Base-by-base conservation (phyloP, 2,329 filamentous ascomycete species). In the Atkinsonella texensis region DNA sequence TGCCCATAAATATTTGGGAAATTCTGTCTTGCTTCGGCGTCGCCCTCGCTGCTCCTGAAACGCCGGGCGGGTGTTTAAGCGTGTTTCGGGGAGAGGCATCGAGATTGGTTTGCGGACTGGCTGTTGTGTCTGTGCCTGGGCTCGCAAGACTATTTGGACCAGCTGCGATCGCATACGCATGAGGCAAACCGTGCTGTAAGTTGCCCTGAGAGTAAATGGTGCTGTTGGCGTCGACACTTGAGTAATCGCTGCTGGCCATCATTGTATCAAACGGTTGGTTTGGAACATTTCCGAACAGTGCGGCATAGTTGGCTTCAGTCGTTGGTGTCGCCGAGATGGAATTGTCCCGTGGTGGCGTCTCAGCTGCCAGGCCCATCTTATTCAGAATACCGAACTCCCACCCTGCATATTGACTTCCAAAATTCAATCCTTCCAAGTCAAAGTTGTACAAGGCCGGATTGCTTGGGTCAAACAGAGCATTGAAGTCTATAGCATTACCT, bases 391-490 rank as follows among this genome's bases (percentile, higher is more conserved):
- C 87, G 65, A 97, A 96, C 67, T 97, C 93, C 66, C 95, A 77
- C 17, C 90, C 91, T 54, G 90, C 91, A 63, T 97, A 98, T 57
- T 95, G 89, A 64, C 93, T 97, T 52, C 89, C 90, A 66, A 97
- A 98, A 52, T 71, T 70, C 65, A 96, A 79, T 53, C 89, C 89
- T 51, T 94, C 89, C 11, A 96, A 80, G 65, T 97, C 90, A 66
- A 97, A 95, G 65, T 96, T 96, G 77, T 94, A 96, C 51, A 95
- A 71, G 0, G 89, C 87, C 3, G 90, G 89, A 64, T 97, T 93
- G 63, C 87, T 93, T 0, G 89, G 88, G 59, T 96, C 90, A 62
- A 96, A 95, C 32, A 94, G 75, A 51, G 78, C 71, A 40, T 74
- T 74, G 59, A 82, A 81, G 50, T 69, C 69, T 63, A 79, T 69